Evolutionary conservation across 2,329 filamentous ascomycete genomes (phyloP).

Genomic region (Trichophyton mentagrophytes): DNA sequence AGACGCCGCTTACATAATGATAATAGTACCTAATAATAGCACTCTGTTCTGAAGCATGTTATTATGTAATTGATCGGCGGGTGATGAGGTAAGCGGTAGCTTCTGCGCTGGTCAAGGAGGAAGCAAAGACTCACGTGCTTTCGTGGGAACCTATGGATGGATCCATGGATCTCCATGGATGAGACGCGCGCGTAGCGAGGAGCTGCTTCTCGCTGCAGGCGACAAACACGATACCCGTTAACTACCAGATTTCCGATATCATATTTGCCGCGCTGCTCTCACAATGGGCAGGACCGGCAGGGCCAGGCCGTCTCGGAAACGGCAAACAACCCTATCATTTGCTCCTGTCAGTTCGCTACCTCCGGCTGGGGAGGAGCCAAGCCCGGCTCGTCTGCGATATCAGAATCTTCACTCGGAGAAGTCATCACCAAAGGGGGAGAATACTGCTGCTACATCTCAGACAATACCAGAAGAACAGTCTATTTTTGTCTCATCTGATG

Average conservation of each 20-base stretch:
- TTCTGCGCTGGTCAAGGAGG: no score
- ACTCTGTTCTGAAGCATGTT: no score
- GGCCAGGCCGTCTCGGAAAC: constrained; percentile 3
- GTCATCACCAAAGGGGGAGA: constrained; percentile 9
- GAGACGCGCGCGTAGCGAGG: not conserved
- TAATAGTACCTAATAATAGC: no score
- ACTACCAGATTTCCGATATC: not conserved
- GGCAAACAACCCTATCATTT: constrained; percentile 34
- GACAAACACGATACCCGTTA: not conserved
- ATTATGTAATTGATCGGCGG: no score
- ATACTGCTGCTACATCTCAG: not conserved
- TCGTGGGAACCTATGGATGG: not conserved
- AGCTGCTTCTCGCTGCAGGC: not conserved
- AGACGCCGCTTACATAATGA: not conserved
- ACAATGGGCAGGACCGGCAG: constrained; percentile 2
- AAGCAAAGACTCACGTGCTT: not conserved
- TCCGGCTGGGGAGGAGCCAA: constrained; percentile 15
- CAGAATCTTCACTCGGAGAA: not conserved
- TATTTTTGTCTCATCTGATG: constrained; percentile 11
- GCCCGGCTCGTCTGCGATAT: constrained; percentile 6
- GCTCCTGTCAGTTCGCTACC: constrained; percentile 21
- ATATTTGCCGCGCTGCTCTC: not conserved
- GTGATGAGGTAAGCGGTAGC: no score
- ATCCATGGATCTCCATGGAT: no score
- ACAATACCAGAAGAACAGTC: constrained; percentile 14